phyloP scores from a whole-genome alignment of 2,329 filamentous ascomycete species.

The Fusarium lyarnte region DNA sequence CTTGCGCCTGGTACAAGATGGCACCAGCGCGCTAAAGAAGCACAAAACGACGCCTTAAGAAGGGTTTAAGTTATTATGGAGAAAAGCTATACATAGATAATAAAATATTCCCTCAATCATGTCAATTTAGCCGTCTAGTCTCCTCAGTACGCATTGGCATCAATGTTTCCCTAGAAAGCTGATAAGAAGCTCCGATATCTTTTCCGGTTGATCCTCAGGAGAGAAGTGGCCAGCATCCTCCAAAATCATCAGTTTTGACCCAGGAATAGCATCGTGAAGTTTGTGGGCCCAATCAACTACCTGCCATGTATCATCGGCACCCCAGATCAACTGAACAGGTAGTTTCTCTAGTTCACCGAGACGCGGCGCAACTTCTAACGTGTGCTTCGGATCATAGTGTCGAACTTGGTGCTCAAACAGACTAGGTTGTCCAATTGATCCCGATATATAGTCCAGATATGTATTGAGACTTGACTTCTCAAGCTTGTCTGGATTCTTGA shows the following conservation, averaged over 20 bases:
- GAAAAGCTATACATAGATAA: neutral
- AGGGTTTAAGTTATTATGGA: constrained; percentile 1
- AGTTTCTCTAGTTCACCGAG: constrained; percentile 39
- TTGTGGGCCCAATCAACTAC: constrained; percentile 46
- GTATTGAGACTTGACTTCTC: constrained; percentile 35
- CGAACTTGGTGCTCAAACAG: constrained; percentile 48
- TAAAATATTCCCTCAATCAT: too few species aligned
- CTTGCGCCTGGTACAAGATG: constrained; percentile 25
- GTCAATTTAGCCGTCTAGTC: neutral
- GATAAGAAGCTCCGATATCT: constrained; percentile 22
- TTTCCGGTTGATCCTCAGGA: constrained; percentile 43
- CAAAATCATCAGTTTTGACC: constrained; percentile 41
- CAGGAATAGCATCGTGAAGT: constrained; percentile 44
- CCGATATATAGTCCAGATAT: constrained; percentile 47
- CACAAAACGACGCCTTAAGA: constrained; percentile 18
- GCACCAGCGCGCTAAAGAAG: constrained; percentile 17
- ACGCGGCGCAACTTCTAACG: constrained; percentile 42
- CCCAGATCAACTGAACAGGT: constrained; percentile 47
- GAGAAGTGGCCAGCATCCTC: constrained; percentile 46
- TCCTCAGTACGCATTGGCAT: neutral
- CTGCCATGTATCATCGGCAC: constrained; percentile 46
- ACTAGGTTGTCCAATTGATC: constrained; percentile 45
- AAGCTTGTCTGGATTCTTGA: constrained; percentile 30
- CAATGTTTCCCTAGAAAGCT: constrained; percentile 15
- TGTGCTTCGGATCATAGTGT: constrained; percentile 48